Conservation (phyloP, 2,329 filamentous ascomycete species). For the Paecilomyces sp. region DNA sequence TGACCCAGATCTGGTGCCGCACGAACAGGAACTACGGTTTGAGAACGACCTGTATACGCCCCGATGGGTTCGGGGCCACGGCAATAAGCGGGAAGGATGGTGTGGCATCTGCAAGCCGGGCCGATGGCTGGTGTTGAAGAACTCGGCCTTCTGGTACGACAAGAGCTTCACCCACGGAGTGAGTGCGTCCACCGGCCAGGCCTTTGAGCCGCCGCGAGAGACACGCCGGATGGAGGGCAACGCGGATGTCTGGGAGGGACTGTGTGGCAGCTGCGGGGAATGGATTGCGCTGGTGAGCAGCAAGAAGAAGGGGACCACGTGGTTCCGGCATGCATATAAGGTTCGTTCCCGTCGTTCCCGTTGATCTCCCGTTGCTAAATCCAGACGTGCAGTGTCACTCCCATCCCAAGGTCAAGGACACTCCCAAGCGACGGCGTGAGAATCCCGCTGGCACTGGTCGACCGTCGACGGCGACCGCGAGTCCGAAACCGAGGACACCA, state of each 20-base stretch:
- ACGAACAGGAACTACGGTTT: slow-evolving; percentile 73
- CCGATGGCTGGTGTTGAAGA: slow-evolving; percentile 80
- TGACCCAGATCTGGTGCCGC: slow-evolving; percentile 67
- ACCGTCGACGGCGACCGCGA: slow-evolving; percentile 18
- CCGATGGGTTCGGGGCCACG: slow-evolving; percentile 74
- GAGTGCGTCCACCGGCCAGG: slow-evolving; percentile 69
- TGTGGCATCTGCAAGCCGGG: slow-evolving; percentile 83
- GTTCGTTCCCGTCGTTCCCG: slow-evolving; percentile 38
- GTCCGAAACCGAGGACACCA: neutral
- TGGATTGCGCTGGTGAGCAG: slow-evolving; percentile 48
- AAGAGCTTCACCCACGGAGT: slow-evolving; percentile 86
- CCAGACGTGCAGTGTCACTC: slow-evolving; percentile 53
- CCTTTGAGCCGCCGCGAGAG: slow-evolving; percentile 70
- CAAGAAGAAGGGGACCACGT: slow-evolving; percentile 88
- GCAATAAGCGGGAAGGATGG: slow-evolving; percentile 84
- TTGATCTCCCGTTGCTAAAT: neutral
- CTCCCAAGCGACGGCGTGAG: slow-evolving; percentile 60
- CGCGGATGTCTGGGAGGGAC: slow-evolving; percentile 45
- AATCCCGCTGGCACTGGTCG: slow-evolving; percentile 46
- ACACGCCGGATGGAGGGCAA: slow-evolving; percentile 72
- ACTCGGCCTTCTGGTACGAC: slow-evolving; percentile 90
- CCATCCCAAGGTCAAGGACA: slow-evolving; percentile 64
- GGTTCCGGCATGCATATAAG: slow-evolving; percentile 87
- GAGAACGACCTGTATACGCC: slow-evolving; percentile 78
- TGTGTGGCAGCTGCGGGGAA: slow-evolving; percentile 26